Conservation (phyloP, 2,329 filamentous ascomycete species). For the Coniella lustricola region DNA sequence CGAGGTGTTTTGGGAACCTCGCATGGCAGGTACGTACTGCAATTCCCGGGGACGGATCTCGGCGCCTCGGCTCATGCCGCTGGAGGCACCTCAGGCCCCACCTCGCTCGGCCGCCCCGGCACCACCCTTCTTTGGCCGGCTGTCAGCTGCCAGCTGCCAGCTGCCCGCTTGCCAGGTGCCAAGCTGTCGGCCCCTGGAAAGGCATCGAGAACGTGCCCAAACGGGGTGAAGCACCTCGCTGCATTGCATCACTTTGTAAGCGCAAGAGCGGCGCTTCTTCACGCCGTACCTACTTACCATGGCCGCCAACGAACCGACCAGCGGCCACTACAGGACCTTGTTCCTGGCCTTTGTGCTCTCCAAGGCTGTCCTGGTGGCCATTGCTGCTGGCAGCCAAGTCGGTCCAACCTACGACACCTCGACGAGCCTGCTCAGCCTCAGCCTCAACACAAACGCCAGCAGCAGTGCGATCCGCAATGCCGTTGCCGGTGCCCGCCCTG, state of each 20-base stretch:
- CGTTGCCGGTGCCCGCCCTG: conserved; percentile 10
- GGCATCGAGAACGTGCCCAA: too few relatives aligned
- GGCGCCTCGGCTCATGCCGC: too few relatives aligned
- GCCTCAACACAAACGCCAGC: conserved; percentile 22
- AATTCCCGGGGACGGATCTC: too few relatives aligned
- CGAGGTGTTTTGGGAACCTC: too few relatives aligned
- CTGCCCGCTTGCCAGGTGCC: too few relatives aligned
- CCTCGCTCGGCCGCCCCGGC: neutral
- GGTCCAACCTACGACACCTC: conserved; percentile 75
- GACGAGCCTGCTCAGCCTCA: conserved; percentile 39
- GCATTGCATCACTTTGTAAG: too few relatives aligned
- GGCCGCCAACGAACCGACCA: neutral
- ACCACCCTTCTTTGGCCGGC: neutral
- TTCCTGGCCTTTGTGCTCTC: conserved; percentile 48
- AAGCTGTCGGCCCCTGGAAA: too few relatives aligned
- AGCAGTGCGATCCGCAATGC: conserved; percentile 20
- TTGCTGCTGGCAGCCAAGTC: conserved; percentile 46
- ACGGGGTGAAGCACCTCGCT: too few relatives aligned
- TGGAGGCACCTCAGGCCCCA: too few relatives aligned
- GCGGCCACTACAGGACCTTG: conserved; percentile 20
- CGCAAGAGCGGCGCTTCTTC: too few relatives aligned
- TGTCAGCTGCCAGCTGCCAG: neutral
- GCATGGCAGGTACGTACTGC: too few relatives aligned
- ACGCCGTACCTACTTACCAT: conserved; percentile 1
- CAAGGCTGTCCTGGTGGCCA: conserved; percentile 59